Base-by-base conservation (phyloP, 1,284 basidiomycete genomes). In the Coniferiporia weirii region DNA sequence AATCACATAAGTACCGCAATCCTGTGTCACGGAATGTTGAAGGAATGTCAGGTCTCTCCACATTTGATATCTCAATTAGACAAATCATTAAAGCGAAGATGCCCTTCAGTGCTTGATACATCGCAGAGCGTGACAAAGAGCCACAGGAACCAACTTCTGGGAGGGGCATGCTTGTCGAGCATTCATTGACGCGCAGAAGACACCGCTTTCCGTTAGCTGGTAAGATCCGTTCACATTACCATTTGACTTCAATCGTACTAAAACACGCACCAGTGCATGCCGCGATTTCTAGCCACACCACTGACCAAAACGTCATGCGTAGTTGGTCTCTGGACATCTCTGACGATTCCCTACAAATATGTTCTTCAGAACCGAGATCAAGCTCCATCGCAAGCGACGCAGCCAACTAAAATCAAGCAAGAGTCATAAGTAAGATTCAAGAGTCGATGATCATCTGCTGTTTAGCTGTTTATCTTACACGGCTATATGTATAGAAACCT, bases 251-350 rank as follows among this genome's bases (percentile, higher is more conserved):
- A 19, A 9, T 19, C 44, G n/a, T 2, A 7, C 19, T 34, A 12
- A 40, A 50, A 36, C 15, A 54, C 58, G 22, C 34, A 60, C 58
- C 52, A 56, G 53, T 49, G 44, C 58, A 54, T 19, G 58, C 46
- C 4, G 49, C 40, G 10, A 60, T 44, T 4, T 55, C 54, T 27
- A 60, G 46, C 58, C 58, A 60, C 8, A 34, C 46, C 6, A 60
- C 54, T 20, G 58, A 49, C 58, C 58, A 60, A 43, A 60, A 60
- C 20, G 54, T 60, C 22, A 27, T n/a, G 13, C 58, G 52, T n/a
- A 27, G 43, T 20, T 36, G 12, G 36, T 55, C 34, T 34, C 46
- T 48, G 35, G 19, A 43, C 36, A 10, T 47, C 32, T 55, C 53
- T 17, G 19, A 50, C 22, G 52, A 22, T 17, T 50, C 53, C 22